These are phyloP conservation scores for Populus euphratica DNA, from an alignment of 345 rosid genomes.

Conservation along the genomic window DNA sequence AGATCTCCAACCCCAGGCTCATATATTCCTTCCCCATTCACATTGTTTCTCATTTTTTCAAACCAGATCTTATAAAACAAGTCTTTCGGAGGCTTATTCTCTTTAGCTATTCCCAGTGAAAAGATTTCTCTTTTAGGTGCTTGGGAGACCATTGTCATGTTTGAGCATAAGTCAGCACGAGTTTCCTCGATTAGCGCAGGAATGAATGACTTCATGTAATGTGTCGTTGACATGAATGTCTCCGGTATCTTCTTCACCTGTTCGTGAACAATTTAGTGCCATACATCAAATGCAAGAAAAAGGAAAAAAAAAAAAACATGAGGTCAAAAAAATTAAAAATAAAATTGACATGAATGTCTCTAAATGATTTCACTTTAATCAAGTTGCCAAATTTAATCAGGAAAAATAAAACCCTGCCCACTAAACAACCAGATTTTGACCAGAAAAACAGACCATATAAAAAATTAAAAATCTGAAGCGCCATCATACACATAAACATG, in stretches of 20 bases:
- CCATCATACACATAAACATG: too few relatives aligned
- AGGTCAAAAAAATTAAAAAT: too few relatives aligned
- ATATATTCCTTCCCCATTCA: constrained; percentile 1
- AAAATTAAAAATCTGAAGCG: not conserved
- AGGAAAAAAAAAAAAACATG: too few relatives aligned
- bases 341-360: not conserved
- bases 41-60: not conserved
- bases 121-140: not conserved
- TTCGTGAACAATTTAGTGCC: not conserved
- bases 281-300: not conserved
- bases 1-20: constrained; percentile 36
- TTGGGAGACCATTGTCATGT: not conserved
- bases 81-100: not conserved
- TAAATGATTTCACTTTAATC: not conserved
- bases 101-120: not conserved
- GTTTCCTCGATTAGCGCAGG: not conserved
- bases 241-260: not conserved
- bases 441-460: too few relatives aligned
- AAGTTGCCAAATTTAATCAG: not conserved
- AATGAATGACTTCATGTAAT: constrained; percentile 1
- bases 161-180: not conserved
- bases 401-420: not conserved
- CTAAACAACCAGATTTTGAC: not conserved
- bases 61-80: not conserved
- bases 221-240: not conserved